phyloP scores from a whole-genome alignment of 768 basidiomycete species.

The Mycena leptocephala region DNA sequence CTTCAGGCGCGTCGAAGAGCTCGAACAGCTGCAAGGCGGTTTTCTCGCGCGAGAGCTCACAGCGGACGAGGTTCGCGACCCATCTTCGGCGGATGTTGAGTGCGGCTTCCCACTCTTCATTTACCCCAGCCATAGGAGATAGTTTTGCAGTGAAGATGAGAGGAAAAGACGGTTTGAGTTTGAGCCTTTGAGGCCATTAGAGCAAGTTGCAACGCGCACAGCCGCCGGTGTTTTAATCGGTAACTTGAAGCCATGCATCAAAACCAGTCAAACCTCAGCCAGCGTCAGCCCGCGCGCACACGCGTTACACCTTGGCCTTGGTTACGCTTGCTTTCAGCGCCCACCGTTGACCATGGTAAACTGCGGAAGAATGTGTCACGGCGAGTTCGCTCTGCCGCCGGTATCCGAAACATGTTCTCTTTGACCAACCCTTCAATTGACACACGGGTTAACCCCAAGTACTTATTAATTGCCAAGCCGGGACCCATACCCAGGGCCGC shows the following conservation, averaged over 20 bases:
- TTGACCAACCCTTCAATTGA: neutral
- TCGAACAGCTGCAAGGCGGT: conserved; percentile 19
- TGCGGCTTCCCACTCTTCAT: neutral
- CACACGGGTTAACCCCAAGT: neutral
- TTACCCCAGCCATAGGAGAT: neutral
- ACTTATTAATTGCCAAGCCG: no score
- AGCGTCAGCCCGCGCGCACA: no score
- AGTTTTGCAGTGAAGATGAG: neutral
- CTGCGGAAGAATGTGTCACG: neutral
- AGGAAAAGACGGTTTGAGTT: neutral
- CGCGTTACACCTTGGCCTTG: no score
- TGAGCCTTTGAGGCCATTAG: neutral
- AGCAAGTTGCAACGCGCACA: neutral
- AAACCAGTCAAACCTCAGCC: no score
- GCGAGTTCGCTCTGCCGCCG: neutral
- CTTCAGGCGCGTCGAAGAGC: conserved; percentile 12
- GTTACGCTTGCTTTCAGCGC: neutral
- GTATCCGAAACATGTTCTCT: neutral
- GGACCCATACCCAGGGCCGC: neutral
- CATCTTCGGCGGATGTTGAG: neutral
- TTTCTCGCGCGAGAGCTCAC: conserved; percentile 12
- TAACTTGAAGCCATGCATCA: no score
- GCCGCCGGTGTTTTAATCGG: no score
- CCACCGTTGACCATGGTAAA: neutral
- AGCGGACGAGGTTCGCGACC: neutral